Evolutionary conservation across 2,329 filamentous ascomycete genomes (phyloP).

Genomic region (Ophiostoma sp.): DNA sequence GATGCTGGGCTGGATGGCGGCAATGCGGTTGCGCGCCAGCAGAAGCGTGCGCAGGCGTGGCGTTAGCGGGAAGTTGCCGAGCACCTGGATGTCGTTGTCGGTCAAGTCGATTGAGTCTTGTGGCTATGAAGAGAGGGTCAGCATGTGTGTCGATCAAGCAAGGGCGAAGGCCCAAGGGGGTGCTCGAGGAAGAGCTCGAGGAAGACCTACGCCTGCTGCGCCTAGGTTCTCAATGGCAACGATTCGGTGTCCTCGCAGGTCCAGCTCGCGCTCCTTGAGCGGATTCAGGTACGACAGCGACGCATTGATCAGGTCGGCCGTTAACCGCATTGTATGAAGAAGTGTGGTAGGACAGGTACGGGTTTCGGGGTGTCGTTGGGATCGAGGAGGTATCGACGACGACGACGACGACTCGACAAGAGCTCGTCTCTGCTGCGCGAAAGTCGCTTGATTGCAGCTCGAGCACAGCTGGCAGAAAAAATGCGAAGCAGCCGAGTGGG

Average conservation of each 20-base stretch:
- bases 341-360: neutral
- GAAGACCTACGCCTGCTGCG: constrained; percentile 71
- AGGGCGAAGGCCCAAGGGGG: no score
- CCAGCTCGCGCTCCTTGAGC: constrained; percentile 96
- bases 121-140: constrained; percentile 49
- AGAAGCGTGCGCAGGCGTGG: constrained; percentile 83
- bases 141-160: neutral
- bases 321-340: constrained; percentile 71
- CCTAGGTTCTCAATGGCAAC: constrained; percentile 96
- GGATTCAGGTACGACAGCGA: constrained; percentile 98
- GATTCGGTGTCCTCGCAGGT: constrained; percentile 98
- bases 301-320: constrained; percentile 85
- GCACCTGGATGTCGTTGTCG: constrained; percentile 88
- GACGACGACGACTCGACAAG: neutral
- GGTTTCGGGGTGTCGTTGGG: neutral
- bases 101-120: constrained; percentile 98
- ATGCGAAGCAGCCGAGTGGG: no score
- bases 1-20: constrained; percentile 70
- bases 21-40: constrained; percentile 81
- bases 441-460: neutral
- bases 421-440: neutral
- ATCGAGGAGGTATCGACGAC: neutral
- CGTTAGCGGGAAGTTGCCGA: constrained; percentile 89
- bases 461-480: neutral
- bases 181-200: no score